Evolutionary conservation across 495 filamentous ascomycete species (phyloP), one percentile per base, ranked within the genome.

Genomic region (Podospora sp.): DNA sequence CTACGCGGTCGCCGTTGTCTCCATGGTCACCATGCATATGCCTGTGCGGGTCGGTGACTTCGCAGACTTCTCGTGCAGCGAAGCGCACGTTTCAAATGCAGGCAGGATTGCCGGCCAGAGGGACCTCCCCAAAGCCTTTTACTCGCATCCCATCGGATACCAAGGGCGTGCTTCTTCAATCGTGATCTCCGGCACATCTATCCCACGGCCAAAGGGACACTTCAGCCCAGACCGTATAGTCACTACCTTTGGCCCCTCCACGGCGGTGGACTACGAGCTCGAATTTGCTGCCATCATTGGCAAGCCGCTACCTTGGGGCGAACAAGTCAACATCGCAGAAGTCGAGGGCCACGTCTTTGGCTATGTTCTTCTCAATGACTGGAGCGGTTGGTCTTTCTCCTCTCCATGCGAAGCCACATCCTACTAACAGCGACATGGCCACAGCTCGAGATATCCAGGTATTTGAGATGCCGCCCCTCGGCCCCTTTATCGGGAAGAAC

Each of bases 301-400:
- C 18, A 73, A 68, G 59, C 74, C 72, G n/a, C 87, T 86, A 0
- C 83, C 81, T 8, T 90, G 92, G 71, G 87, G 90, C 20, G 80
- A 85, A 63, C 78, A 79, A 0, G 77, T 90, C 14, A 68, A 75
- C 2, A 77, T 90, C 20, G 71, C 81, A 11, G 80, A 91, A 22
- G 90, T 90, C 0, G 85, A 85, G 52, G 85, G 90, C 40, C 84
- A 86, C 70, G 82, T 93, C 58, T 92, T 92, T 75, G 90, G 90
- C 6, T 67, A 91, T 20, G 90, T 92, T 0, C 73, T 93, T 62
- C 83, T 93, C 85, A 93, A 93, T 73, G 90, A 93, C 74, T 93
- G 90, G 90, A 71, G 70, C 55, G 71, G 72, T 72, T 24, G 68
- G 69, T 62, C 14, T 25, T 5, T 56, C 14, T 0, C 36, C 16